Conservation (phyloP, 176 grass and related monocot species). For the Themeda triandra region DNA sequence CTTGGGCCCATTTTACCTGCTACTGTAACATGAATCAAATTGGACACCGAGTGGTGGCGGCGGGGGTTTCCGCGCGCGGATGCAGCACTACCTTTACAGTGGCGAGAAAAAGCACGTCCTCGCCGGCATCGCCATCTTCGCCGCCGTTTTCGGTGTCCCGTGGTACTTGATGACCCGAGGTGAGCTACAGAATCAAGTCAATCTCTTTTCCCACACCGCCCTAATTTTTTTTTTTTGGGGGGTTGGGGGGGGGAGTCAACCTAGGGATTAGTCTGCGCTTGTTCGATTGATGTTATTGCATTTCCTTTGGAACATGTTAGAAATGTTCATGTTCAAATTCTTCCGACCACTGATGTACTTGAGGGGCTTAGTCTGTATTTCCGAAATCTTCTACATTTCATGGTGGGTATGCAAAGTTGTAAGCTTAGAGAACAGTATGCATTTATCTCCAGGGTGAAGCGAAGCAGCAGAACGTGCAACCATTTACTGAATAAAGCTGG, state of each 20-base stretch:
- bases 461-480: too few species aligned
- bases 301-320: too few species aligned
- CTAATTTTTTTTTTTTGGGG: background rate
- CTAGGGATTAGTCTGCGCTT: background rate
- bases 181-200: constrained; percentile 12
- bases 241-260: background rate
- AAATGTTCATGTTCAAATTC: too few species aligned
- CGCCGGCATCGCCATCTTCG: constrained; percentile 71
- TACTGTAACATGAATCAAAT: too few species aligned
- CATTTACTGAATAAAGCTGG: too few species aligned
- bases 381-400: too few species aligned
- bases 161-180: constrained; percentile 89
- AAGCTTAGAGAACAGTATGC: too few species aligned
- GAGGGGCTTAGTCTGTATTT: too few species aligned
- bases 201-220: background rate
- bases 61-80: constrained; percentile 46
- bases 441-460: too few species aligned
- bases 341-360: too few species aligned
- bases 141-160: constrained; percentile 65
- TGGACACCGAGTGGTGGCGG: constrained; percentile 32
- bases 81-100: constrained; percentile 82
- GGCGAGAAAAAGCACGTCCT: constrained; percentile 94
- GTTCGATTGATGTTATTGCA: background rate
- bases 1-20: too few species aligned
- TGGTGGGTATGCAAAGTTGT: too few species aligned